Evolutionary conservation across 345 rosid genomes (phyloP), one percentile per base, ranked within the genome.

Genomic region (Syzygium aromaticum): DNA sequence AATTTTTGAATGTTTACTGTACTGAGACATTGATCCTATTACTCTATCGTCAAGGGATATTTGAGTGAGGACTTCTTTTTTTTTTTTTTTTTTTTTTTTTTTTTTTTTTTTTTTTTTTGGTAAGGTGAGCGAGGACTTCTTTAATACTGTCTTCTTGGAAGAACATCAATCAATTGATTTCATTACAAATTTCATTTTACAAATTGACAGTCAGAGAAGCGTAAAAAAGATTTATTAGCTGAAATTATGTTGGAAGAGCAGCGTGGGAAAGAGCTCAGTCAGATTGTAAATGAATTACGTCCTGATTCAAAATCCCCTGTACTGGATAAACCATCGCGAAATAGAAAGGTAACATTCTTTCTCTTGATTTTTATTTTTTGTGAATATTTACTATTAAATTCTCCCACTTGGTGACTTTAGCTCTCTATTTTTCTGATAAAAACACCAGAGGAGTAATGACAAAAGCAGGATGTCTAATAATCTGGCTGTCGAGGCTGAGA

Each of bases 401-500:
- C 53, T 51, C 6, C 54, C 87, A 51, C 59, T 63, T 61, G 85
- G 78, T 40, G 15, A 86, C 52, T 9, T 64, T 84, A 30, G 78
- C 86, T 84, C 52, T 84, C 88, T 86, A 43, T 85, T 43, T 10
- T 83, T 17, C 7, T 46, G 8, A 52, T 83, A 25, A 87, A 40
- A 6, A 23, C 63, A 51, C 64, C 93, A 95, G 98, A 93, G 92
- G 92, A 96, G 96, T 89, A 94, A 90, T 87, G 99, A 95, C 91
- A 94, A 94, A 89, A 93, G 88, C 73, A 94, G 95, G 90, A 92
- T 92, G 96, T 94, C 98, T 78, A 91, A 86, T 92, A 86, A 94
- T 82, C 93, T 98, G 90, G 94, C 96, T 25, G 98, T 95, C 73
- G 99, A 96, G 88, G 99, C 99, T 25, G 99, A 95, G 89, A 95